A percentile compares a stretch with the other conserved stretches of the same genome.
Evolutionary conservation across 1,284 basidiomycete genomes (phyloP).

Genomic region (Pascua sp.): DNA sequence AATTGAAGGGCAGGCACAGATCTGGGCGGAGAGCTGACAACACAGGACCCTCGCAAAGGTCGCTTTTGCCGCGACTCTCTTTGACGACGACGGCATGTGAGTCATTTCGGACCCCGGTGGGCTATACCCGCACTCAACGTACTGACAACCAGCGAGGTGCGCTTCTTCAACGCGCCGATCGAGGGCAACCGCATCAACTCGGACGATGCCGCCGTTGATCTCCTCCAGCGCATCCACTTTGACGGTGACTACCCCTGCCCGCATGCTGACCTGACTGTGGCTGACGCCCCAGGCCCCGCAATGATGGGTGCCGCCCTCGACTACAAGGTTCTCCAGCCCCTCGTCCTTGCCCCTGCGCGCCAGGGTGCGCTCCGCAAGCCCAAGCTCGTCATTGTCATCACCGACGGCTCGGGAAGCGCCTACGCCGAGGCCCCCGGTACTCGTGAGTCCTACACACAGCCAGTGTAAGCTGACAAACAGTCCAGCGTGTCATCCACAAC

Average conservation of each 20-base stretch:
- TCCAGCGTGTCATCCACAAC: conserved; percentile 10
- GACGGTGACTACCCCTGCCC: conserved; percentile 20
- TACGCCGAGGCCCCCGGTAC: conserved; percentile 11
- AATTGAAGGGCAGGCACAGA: too few relatives aligned
- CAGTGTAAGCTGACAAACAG: neutral
- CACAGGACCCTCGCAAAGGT: conserved; percentile 45
- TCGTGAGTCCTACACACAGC: neutral
- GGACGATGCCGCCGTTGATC: conserved; percentile 40
- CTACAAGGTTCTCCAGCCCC: conserved; percentile 52
- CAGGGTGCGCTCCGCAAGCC: conserved; percentile 48
- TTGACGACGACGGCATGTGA: conserved; percentile 49
- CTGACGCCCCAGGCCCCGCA: conserved; percentile 27
- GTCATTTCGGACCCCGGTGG: too few relatives aligned
- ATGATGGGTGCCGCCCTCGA: conserved; percentile 47
- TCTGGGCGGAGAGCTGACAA: neutral
- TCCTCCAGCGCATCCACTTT: conserved; percentile 35
- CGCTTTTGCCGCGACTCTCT: conserved; percentile 48
- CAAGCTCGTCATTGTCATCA: conserved; percentile 49
- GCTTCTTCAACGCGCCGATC: conserved; percentile 51
- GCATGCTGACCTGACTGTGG: too few relatives aligned
- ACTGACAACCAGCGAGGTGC: conserved; percentile 31
- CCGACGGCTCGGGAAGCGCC: conserved; percentile 26
- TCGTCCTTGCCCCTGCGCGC: conserved; percentile 49
- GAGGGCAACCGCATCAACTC: conserved; percentile 50
- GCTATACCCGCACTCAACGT: conserved; percentile 35